Base-by-base conservation (phyloP, 805 yeast genomes). In the Starmerella roubikii region DNA sequence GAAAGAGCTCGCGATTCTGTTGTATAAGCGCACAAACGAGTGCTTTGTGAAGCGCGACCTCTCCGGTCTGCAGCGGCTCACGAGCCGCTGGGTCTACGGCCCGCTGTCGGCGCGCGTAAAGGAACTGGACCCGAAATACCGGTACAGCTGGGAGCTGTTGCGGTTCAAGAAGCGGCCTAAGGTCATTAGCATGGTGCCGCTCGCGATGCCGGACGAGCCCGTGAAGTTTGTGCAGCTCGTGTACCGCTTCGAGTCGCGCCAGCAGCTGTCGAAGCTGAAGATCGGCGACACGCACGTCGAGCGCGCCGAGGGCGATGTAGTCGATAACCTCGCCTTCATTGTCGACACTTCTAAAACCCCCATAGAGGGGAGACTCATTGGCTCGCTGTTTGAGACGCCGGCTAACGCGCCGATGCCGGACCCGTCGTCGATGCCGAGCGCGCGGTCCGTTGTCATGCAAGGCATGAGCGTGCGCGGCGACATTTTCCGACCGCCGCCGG, bases 1-100 rank as follows among this genome's bases (percentile, higher is more conserved):
- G 94, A 82, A 81, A 57, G 88, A 84, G 58, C 69, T 68, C 23
- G 93, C 93, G 7, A 74, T 86, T 50, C 83, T 83, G 49, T 66
- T 65, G 36, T 85, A 75, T 57, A 79, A 78, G 22, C 71, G 72
- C 41, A 78, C 82, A n/a, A 84, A 86, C 60, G 74, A 76, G 52
- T 76, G 84, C 2, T 86, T 86, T 64, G 88, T 93, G 2, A 55
- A 64, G 16, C 51, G 55, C n/a, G 54, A 76, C 46, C 53, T 83
- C 33, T 61, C 58, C 25, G 50, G 65, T 12, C 61, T 74, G 11
- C 64, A 64, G 41, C 61, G 64, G 30, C 52, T 58, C 13, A 62
- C 75, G 18, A 67, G 78, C 2, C 62, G 74, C n/a, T 76, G 77
- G 74, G 82, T 75, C 8, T 72, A 67, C 43, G 71, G 70, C 34